phyloP scores from a whole-genome alignment of 164 flowering plant species.

The Umbellularia californica region DNA sequence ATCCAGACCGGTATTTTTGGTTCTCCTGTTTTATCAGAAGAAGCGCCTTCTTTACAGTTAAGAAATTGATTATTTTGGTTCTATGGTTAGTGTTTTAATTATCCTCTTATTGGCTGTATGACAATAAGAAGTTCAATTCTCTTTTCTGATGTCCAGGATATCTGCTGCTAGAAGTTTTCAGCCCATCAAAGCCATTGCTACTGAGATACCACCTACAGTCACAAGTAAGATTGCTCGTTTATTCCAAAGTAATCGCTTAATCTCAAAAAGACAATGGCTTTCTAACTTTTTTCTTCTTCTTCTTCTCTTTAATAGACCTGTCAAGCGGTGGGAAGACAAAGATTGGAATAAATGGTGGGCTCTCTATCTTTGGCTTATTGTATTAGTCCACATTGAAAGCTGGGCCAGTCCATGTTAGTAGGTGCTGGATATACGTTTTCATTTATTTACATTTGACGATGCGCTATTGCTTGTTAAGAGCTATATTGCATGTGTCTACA shows the following conservation, averaged over 20 bases:
- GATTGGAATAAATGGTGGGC: conserved; percentile 89
- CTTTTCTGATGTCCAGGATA: conserved; percentile 25
- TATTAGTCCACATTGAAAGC: conserved; percentile 56
- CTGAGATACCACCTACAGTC: conserved; percentile 56
- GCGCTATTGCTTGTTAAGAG: too few species aligned
- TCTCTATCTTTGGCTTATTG: background rate
- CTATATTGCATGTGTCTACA: too few species aligned
- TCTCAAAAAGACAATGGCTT: background rate
- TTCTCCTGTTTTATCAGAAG: conserved; percentile 3
- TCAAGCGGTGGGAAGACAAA: conserved; percentile 53
- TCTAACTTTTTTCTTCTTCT: background rate
- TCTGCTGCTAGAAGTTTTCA: conserved; percentile 29
- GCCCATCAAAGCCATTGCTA: conserved; percentile 80
- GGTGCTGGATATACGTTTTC: too few species aligned
- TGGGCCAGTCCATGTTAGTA: too few species aligned
- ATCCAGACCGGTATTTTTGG: conserved; percentile 9
- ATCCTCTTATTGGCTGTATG: background rate
- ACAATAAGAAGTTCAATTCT: background rate
- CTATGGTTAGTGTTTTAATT: background rate
- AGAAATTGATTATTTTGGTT: background rate
- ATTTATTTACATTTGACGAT: too few species aligned
- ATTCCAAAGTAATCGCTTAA: background rate
- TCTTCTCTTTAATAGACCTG: conserved; percentile 37
- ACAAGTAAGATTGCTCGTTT: conserved; percentile 34
- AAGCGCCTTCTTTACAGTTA: conserved; percentile 11